Base-by-base conservation (phyloP, 768 basidiomycete genomes). In the Lactifluus echinatus region DNA sequence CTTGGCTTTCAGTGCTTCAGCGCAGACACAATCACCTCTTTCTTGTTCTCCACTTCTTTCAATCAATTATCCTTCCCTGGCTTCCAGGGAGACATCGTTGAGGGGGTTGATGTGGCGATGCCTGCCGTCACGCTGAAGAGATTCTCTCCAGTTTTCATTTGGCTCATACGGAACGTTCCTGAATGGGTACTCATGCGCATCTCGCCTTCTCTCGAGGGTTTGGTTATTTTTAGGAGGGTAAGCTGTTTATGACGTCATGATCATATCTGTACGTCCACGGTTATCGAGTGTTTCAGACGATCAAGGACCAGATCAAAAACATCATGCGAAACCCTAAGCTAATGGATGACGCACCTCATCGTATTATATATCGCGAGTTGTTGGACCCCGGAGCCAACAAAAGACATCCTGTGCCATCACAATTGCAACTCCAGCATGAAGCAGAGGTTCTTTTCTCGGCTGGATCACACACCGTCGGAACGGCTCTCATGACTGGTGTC, bases 1-100 rank as follows among this genome's bases (percentile, higher is more conserved):
- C 63, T 71, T 33, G 76, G 74, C 4, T 77, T 74, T 48, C 70
- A 75, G 33, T 73, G 74, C 31, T 66, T 71, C 14, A 70, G 75
- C 10, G 63, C 76, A 59, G 77, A 77, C 58, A 72, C 75, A 48
- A 74, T 79, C 50, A 68, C 75, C 11, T 66, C 71, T 6, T 75
- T 76, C 59, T 72, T 72, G 61, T 77, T 77, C 50, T 69, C 70
- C 14, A 63, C 66, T 26, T 71, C 65, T 21, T 57, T 68, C 29
- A 64, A 72, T 45, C 66, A 70, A 10, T 64, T 76, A 14, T 66
- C 69, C 19, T 62, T 55, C 36, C 68, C 66, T 4, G 65, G 66
- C 8, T 78, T 79, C 56, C 61, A 63, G 14, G 65, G 71, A 17
- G 71, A 72, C 6, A 54, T 76, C 14, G 57, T 76, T 14, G 34